Conservation (phyloP, 1,284 basidiomycete genomes). For the Tausonia pullulans region DNA sequence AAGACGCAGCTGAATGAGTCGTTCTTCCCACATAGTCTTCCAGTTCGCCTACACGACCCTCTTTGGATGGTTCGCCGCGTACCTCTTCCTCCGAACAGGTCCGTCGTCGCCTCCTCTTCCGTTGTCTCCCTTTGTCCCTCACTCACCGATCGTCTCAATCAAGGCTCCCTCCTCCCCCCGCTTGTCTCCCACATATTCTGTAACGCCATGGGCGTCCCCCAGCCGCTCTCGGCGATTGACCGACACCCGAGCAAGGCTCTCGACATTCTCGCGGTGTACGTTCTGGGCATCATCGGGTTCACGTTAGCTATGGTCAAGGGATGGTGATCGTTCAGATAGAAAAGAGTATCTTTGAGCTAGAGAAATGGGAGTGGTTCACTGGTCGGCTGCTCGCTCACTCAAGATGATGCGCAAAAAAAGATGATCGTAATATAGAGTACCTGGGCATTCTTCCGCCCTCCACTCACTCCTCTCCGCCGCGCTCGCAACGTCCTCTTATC, state of each 20-base stretch:
- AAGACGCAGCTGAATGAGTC: slow-evolving; percentile 14
- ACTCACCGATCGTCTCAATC: not conserved
- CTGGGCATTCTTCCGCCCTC: no score
- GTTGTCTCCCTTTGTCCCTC: not conserved
- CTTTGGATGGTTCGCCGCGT: slow-evolving; percentile 82
- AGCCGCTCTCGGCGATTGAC: slow-evolving; percentile 25
- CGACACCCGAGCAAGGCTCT: slow-evolving; percentile 25
- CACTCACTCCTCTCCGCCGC: no score
- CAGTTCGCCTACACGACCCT: slow-evolving; percentile 81
- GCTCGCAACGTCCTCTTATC: no score
- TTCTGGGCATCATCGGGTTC: not conserved
- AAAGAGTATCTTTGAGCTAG: no score
- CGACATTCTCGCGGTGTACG: slow-evolving; percentile 12
- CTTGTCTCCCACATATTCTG: slow-evolving; percentile 76
- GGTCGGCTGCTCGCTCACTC: no score
- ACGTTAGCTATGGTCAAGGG: not conserved
- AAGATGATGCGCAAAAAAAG: no score
- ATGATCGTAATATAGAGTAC: no score
- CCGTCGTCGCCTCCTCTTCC: slow-evolving; percentile 26
- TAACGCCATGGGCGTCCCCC: slow-evolving; percentile 70
- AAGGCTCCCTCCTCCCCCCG: slow-evolving; percentile 37
- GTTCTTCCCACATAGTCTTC: slow-evolving; percentile 47
- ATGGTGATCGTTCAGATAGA: no score
- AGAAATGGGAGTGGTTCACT: no score
- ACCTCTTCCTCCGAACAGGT: slow-evolving; percentile 70